Evolutionary conservation across 2,329 filamentous ascomycete species (phyloP).

Genomic region (Gnomoniopsis smithogilvyi): DNA sequence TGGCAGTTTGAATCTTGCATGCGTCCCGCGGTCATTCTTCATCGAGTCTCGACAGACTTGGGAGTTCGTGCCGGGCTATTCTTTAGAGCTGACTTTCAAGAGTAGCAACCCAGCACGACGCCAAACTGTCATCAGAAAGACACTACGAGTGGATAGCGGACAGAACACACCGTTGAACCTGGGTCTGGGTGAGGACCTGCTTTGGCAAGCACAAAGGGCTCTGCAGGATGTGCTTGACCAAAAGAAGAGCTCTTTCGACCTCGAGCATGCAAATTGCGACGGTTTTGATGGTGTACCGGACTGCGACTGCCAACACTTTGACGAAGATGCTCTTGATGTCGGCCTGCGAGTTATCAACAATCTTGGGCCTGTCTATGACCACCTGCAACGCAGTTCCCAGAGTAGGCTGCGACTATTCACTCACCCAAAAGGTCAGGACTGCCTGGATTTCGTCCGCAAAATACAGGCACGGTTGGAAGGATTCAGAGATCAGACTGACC

Average conservation of each 20-base stretch:
- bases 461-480: constrained; percentile 35
- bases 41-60: constrained; percentile 42
- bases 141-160: constrained; percentile 41
- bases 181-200: constrained; percentile 41
- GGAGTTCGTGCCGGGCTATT: constrained; percentile 47
- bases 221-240: constrained; percentile 38
- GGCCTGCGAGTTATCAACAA: constrained; percentile 46
- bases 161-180: constrained; percentile 48
- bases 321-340: constrained; percentile 43
- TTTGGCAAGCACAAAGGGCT: constrained; percentile 41
- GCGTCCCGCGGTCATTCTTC: constrained; percentile 43
- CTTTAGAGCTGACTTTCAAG: constrained; percentile 42
- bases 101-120: constrained; percentile 36
- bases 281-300: constrained; percentile 33
- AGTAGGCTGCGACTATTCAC: constrained; percentile 45
- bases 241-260: constrained; percentile 39
- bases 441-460: constrained; percentile 39
- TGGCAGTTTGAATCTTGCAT: constrained; percentile 42
- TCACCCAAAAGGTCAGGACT: constrained; percentile 39
- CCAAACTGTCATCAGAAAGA: constrained; percentile 34
- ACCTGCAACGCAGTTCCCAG: constrained; percentile 39
- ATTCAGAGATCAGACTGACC: constrained; percentile 39
- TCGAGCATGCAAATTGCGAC: constrained; percentile 34
- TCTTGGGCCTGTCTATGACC: constrained; percentile 44
- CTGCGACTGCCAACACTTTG: constrained; percentile 37